Conservation (phyloP, 805 yeast species). For the Metschnikowia corniflorae region DNA sequence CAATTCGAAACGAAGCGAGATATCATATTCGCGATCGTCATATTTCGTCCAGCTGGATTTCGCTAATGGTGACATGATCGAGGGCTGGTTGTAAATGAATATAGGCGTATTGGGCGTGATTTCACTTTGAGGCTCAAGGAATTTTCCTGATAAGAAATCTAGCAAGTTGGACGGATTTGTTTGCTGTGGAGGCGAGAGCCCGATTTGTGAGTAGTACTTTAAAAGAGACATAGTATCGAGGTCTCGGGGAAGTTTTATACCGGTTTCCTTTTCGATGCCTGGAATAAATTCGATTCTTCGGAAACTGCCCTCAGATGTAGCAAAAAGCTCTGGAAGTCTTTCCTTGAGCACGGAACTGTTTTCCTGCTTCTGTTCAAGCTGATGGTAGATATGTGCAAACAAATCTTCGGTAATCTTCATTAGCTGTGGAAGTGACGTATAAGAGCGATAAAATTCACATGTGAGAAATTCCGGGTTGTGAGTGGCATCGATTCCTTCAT, state of each 20-base stretch:
- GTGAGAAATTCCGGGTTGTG: slow-evolving; percentile 94
- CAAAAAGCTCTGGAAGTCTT: slow-evolving; percentile 18
- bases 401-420: slow-evolving; percentile 62
- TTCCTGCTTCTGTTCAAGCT: slow-evolving; percentile 19
- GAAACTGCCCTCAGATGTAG: slow-evolving; percentile 10
- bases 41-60: slow-evolving; percentile 48
- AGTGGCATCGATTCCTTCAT: slow-evolving; percentile 89
- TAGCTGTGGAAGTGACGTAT: slow-evolving; percentile 60
- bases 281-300: slow-evolving; percentile 61
- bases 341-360: slow-evolving; percentile 14
- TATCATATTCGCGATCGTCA: slow-evolving; percentile 28
- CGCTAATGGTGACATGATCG: slow-evolving; percentile 81
- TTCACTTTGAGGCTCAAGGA: slow-evolving; percentile 60
- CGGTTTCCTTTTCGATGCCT: slow-evolving; percentile 54
- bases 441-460: slow-evolving; percentile 83
- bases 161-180: slow-evolving; percentile 57
- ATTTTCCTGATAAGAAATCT: slow-evolving; percentile 58
- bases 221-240: slow-evolving; percentile 40
- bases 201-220: slow-evolving; percentile 36
- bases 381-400: slow-evolving; percentile 39
- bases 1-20: slow-evolving; percentile 77
- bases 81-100: slow-evolving; percentile 79
- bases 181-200: slow-evolving; percentile 34
- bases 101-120: slow-evolving; percentile 48
- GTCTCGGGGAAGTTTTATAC: slow-evolving; percentile 44